Evolutionary conservation across 2,329 filamentous ascomycete species (phyloP), one percentile per base, ranked within the genome.

Genomic region (Calonectria multiphialidica): DNA sequence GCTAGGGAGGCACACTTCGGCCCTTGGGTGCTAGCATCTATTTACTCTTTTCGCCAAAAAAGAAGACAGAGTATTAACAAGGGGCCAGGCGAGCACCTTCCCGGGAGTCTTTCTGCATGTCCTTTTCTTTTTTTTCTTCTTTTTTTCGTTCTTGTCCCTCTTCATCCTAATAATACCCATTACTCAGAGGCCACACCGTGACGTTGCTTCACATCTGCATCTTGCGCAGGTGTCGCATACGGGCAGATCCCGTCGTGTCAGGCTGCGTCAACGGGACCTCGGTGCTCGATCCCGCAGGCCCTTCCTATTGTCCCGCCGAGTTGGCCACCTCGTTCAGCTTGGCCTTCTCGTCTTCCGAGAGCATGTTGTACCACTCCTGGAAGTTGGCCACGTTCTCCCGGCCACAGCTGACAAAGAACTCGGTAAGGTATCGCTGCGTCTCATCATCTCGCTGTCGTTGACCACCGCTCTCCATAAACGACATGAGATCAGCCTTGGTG

Each of bases 401-500:
- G 13, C 87, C 89, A 12, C 88, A 89, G 15, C 83, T 81, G 61
- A 92, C 82, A 85, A 98, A 98, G 85, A 98, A 98, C 16, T 96
- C 91, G 1, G 91, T 89, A 57, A 98, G 87, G 82, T 95, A 98
- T 5, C 90, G 90, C 82, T 98, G 95, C 9, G 96, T 98, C 87
- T 98, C 95, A 80, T 98, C 95, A 81, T 98, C 96, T 40, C 93
- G 90, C 80, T 93, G 91, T 66, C 95, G 91, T 77, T 86, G 85
- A 55, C 80, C 87, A 66, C 88, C 88, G 18, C 88, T 88, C 53
- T 92, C 92, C 28, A 91, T 90, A 79, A 90, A 95, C 1, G 92
- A 90, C 94, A 98, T 97, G 53, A 98, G 89, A 72, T 98, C 94
- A 23, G 90, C 87, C 83, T 94, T 94, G 47, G 90, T 93, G 30